Base-by-base conservation (phyloP, 169 alveolate genomes). In the Cyclospora cayetanensis region DNA sequence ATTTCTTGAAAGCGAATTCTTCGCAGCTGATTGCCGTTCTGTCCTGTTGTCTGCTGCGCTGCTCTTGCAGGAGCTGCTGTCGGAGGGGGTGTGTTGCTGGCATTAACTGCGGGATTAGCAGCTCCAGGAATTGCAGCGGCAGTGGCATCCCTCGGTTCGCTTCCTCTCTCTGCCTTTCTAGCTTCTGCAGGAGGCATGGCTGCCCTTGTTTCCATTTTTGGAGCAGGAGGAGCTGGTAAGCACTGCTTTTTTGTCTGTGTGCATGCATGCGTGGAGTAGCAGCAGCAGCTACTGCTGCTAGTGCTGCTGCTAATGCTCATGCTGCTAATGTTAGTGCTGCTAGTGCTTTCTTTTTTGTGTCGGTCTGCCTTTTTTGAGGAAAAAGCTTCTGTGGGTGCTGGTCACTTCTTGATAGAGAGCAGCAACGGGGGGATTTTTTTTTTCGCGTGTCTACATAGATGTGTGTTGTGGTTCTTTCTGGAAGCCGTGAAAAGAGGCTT, bases 121-220 rank as follows among this genome's bases (percentile, higher is more conserved):
- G 95, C 97, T 0, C 98, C 98, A 7, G 98, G 95, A 15, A 93
- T 97, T 34, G 97, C 96, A 29, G 98, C 97, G 27, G 98, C 98
- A 31, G 55, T 92, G 34, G 93, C 91, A 2, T 72, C 93, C 22
- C 90, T 93, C 20, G 95, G 95, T 0, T 29, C 91, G 4, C 84
- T 79, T 1, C 52, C 84, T 9, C 79, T 79, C 46, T 72, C 97
- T 1, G 96, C 97, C 2, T 94, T 94, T 77, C 90, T 95, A 82
- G 94, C 96, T 27, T 93, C 97, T 25, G 95, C 97, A 18, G 96
- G 97, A 37, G 98, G 97, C 39, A 91, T 94, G 74, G 96, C 96
- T 1, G 89, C 95, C 31, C 87, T 96, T 25, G 96, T 95, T 43
- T 94, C 97, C 2, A 70, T 96, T n/a, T 96, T 96, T 52, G 98